A percentile compares a stretch with the other conserved stretches of the same genome.
Conservation (phyloP, 129 eudicot genomes). For the Helichrysum umbraculigerum region DNA sequence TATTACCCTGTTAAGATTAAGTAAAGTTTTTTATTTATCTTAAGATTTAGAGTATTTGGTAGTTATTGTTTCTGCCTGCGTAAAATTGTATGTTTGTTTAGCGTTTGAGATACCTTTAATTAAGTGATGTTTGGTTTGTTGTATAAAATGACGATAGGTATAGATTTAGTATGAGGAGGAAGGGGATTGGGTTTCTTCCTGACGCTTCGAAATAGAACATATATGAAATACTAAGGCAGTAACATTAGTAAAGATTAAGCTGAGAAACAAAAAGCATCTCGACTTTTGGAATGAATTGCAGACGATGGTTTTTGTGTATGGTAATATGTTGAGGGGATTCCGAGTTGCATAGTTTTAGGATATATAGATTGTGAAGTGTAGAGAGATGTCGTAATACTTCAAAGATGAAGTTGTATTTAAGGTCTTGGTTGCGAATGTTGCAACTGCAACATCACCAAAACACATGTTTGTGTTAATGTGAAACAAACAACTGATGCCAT, state of each 20-base stretch:
- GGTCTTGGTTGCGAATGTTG: neutral
- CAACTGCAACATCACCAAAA: neutral
- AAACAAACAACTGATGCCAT: neutral
- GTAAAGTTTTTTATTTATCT: conserved; percentile 20
- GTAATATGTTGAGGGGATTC: neutral
- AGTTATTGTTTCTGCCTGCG: neutral
- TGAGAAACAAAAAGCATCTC: too few relatives aligned
- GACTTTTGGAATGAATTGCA: neutral
- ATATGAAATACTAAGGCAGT: too few relatives aligned
- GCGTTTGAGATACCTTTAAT: neutral
- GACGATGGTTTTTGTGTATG: neutral
- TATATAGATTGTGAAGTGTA: neutral
- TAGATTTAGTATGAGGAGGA: too few relatives aligned
- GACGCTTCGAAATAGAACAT: too few relatives aligned
- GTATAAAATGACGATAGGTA: neutral
- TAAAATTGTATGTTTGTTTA: neutral
- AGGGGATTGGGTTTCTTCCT: neutral
- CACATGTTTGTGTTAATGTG: neutral
- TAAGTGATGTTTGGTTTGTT: neutral
- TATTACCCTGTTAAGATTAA: conserved; percentile 25
- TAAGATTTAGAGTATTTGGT: neutral
- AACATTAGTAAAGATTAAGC: too few relatives aligned
- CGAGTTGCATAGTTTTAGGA: neutral
- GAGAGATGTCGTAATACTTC: neutral
- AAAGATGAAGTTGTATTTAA: neutral